Conservation (phyloP, 805 yeast species). For the Starmera dryadoides region DNA sequence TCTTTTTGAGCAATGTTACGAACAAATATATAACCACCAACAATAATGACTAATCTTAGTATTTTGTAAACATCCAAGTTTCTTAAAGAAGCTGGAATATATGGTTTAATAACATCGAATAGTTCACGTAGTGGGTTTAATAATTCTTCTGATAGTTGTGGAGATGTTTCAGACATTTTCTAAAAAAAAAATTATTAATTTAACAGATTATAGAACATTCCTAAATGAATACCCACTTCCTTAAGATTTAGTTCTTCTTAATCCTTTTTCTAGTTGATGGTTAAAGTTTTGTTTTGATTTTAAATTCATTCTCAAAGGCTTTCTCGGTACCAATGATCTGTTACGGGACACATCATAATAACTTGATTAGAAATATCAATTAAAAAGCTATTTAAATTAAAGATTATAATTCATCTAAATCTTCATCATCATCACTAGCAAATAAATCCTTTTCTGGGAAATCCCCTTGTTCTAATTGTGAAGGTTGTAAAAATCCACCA, state of each 20-base stretch:
- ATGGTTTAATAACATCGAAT: slow-evolving; percentile 2
- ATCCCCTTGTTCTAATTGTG: slow-evolving; percentile 61
- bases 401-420: slow-evolving; percentile 38
- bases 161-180: slow-evolving; percentile 1
- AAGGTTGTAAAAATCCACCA: slow-evolving; percentile 77
- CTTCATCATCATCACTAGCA: slow-evolving; percentile 39
- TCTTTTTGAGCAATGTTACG: slow-evolving; percentile 51
- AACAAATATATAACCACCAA: slow-evolving; percentile 57
- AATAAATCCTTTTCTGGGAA: slow-evolving; percentile 43
- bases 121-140: neutral
- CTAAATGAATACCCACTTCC: too few relatives aligned
- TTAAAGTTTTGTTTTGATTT: neutral
- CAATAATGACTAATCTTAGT: slow-evolving; percentile 39
- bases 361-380: too few relatives aligned
- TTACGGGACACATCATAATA: neutral
- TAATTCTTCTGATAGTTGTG: neutral
- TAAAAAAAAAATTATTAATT: too few relatives aligned
- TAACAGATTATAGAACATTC: too few relatives aligned
- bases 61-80: slow-evolving; percentile 38
- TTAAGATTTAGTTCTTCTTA: too few relatives aligned
- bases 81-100: slow-evolving; percentile 21
- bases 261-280: too few relatives aligned
- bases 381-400: too few relatives aligned
- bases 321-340: neutral
- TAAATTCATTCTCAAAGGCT: neutral